Conservation (phyloP, 148 eudicot species). For the Fallopia convolvulus region DNA sequence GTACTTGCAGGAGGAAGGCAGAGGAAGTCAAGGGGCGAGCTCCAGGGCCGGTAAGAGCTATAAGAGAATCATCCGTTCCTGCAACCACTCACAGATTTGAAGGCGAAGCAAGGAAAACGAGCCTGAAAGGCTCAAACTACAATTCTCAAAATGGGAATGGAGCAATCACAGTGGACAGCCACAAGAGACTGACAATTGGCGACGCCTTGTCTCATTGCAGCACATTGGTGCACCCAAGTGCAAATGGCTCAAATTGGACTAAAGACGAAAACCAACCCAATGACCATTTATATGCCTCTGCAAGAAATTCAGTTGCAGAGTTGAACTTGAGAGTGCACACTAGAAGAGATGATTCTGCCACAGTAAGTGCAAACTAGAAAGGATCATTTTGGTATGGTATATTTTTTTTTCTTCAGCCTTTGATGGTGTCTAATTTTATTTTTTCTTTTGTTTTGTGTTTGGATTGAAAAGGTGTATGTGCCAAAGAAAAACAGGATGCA, state of each 20-base stretch:
- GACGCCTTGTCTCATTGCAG: slow-evolving; percentile 36
- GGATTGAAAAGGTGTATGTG: slow-evolving; percentile 25
- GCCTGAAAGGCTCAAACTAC: slow-evolving; percentile 21
- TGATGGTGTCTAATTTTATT: neutral
- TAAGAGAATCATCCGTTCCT: slow-evolving; percentile 24
- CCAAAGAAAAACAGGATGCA: slow-evolving; percentile 41
- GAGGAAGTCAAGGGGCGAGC: slow-evolving; percentile 57
- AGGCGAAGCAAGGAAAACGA: slow-evolving; percentile 21
- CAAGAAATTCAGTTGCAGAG: slow-evolving; percentile 24
- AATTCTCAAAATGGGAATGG: slow-evolving; percentile 27
- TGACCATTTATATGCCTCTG: slow-evolving; percentile 23
- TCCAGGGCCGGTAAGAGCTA: slow-evolving; percentile 37
- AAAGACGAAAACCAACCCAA: slow-evolving; percentile 15
- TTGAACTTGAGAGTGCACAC: slow-evolving; percentile 29
- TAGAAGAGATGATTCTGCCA: slow-evolving; percentile 30
- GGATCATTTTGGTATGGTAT: neutral
- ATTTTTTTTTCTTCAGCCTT: neutral
- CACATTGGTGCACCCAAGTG: slow-evolving; percentile 65
- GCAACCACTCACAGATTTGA: slow-evolving; percentile 17
- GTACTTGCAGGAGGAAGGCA: slow-evolving; percentile 43
- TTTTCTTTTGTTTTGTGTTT: neutral
- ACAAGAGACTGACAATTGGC: slow-evolving; percentile 14
- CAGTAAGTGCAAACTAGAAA: slow-evolving; percentile 23
- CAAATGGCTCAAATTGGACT: slow-evolving; percentile 32
- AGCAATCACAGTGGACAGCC: slow-evolving; percentile 34